These are phyloP conservation scores for Globisporangium heterothallicum DNA, from an alignment of 352 stramenopile genomes.

Conservation along the genomic window DNA sequence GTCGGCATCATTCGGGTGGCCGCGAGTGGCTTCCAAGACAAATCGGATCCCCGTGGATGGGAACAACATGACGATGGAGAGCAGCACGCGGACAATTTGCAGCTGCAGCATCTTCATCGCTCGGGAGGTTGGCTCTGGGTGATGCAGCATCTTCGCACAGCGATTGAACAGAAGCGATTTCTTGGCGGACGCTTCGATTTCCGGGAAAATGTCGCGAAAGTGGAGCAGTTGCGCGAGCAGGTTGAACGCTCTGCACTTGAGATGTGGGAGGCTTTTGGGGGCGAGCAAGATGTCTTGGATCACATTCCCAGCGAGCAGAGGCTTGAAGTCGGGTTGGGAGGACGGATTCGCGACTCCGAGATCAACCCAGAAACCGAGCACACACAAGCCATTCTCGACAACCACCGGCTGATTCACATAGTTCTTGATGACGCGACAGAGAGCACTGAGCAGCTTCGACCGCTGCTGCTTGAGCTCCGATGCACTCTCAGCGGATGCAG, in stretches of 20 bases:
- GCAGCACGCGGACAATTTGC: slow-evolving; percentile 51
- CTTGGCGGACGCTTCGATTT: slow-evolving; percentile 35
- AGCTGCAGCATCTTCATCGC: slow-evolving; percentile 40
- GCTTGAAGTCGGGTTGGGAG: slow-evolving; percentile 33
- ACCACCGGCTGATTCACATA: slow-evolving; percentile 36
- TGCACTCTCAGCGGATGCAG: slow-evolving; percentile 19
- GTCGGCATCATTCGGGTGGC: slow-evolving; percentile 36
- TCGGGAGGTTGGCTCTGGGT: slow-evolving; percentile 2
- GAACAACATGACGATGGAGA: slow-evolving; percentile 47
- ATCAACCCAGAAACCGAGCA: slow-evolving; percentile 45
- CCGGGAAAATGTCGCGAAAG: slow-evolving; percentile 33
- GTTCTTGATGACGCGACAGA: slow-evolving; percentile 52
- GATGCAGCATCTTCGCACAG: slow-evolving; percentile 51
- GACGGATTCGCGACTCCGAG: slow-evolving; percentile 16
- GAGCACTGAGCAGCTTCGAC: slow-evolving; percentile 32
- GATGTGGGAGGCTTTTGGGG: slow-evolving; percentile 23
- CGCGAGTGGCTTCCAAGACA: slow-evolving; percentile 65
- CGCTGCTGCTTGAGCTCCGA: slow-evolving; percentile 30
- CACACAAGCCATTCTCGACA: slow-evolving; percentile 32
- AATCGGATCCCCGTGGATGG: slow-evolving; percentile 60
- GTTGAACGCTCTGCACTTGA: slow-evolving; percentile 34
- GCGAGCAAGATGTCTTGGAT: slow-evolving; percentile 46
- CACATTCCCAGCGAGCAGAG: slow-evolving; percentile 37
- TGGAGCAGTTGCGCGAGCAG: slow-evolving; percentile 37
- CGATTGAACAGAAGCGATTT: slow-evolving; percentile 68